phyloP scores from a whole-genome alignment of 371 early-diverging fungal species.

The Saksenaea oblongispora region DNA sequence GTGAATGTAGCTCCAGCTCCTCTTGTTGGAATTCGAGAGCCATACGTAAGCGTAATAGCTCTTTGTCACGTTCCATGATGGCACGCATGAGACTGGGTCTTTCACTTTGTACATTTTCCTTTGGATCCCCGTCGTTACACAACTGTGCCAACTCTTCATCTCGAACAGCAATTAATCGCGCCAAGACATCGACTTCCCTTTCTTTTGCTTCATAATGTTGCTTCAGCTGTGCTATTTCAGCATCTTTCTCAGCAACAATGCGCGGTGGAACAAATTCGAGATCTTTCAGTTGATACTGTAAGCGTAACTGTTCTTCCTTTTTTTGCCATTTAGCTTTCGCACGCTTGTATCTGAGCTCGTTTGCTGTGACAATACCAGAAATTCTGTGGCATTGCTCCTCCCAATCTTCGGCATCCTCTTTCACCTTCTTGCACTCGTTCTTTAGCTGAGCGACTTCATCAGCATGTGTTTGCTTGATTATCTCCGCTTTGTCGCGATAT shows the following conservation, averaged over 20 bases:
- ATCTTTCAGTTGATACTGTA: neutral
- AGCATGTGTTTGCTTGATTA: slow-evolving; percentile 7
- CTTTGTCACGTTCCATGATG: neutral
- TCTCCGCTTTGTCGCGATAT: neutral
- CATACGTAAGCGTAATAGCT: neutral
- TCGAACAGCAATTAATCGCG: neutral
- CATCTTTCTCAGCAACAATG: neutral
- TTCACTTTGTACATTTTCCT: too few species aligned
- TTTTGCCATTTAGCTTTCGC: neutral
- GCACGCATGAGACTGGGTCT: too few species aligned
- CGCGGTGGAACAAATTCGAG: neutral
- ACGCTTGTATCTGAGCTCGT: neutral
- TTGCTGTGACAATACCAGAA: neutral
- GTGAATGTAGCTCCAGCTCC: neutral
- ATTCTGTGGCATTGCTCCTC: neutral
- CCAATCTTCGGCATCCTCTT: neutral
- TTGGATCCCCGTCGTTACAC: neutral
- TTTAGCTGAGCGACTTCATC: slow-evolving; percentile 2
- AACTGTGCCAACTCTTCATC: neutral
- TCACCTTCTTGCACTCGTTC: neutral
- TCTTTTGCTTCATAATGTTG: neutral
- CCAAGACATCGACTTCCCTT: neutral
- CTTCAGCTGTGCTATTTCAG: neutral
- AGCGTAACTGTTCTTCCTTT: neutral
- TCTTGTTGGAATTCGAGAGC: too few species aligned